A percentile compares a stretch with the other conserved stretches of the same genome.
phyloP scores from a whole-genome alignment of 306 rosid species.

The Trifolium fragiferum region DNA sequence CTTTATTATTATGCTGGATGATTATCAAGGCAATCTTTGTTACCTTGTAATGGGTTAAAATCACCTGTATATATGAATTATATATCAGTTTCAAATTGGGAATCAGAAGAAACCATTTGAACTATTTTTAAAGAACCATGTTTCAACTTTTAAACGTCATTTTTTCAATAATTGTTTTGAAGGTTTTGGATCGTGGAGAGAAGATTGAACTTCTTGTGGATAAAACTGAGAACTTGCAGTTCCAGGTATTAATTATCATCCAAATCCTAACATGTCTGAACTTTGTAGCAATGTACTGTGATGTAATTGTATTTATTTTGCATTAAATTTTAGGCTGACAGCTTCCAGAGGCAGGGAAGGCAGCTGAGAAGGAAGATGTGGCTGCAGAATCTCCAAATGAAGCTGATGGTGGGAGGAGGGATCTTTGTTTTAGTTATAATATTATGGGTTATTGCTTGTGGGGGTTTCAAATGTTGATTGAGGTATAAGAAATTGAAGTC shows the following conservation, averaged over 20 bases:
- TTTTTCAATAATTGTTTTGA: conserved; percentile 36
- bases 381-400: conserved; percentile 93
- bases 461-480: conserved; percentile 87
- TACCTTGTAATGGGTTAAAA: neutral
- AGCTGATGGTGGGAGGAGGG: conserved; percentile 88
- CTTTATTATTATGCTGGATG: neutral
- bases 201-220: conserved; percentile 94
- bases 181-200: conserved; percentile 99
- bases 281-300: neutral
- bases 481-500: conserved; percentile 13
- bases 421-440: conserved; percentile 64
- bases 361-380: conserved; percentile 93
- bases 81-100: neutral
- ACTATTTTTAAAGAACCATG: conserved; percentile 7
- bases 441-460: conserved; percentile 82
- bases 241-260: conserved; percentile 66
- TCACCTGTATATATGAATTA: neutral
- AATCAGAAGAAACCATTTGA: neutral
- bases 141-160: conserved; percentile 16
- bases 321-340: conserved; percentile 76
- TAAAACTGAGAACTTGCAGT: conserved; percentile 93
- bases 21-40: neutral
- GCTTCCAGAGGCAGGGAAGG: conserved; percentile 99
- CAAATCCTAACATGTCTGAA: conserved; percentile 5
- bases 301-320: conserved; percentile 26